Percentiles rank a stretch among this genome's conserved stretches.
Conservation (phyloP, 2,329 filamentous ascomycete genomes). For the Sclerotinia sclerotiorum region DNA sequence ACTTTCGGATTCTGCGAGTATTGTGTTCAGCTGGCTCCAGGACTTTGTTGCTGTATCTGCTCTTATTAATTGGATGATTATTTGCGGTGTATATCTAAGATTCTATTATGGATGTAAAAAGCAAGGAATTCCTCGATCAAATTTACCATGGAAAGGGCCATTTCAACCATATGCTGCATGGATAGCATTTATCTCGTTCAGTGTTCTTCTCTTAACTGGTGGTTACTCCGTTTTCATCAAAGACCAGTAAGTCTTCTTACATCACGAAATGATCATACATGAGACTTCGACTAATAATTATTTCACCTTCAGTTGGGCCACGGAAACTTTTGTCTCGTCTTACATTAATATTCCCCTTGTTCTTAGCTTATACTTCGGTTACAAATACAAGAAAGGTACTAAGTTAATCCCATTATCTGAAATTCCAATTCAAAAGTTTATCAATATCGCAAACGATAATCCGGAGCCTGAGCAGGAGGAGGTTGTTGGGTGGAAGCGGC, state of each 20-base stretch:
- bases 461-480: constrained; percentile 40
- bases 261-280: too few species aligned
- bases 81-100: constrained; percentile 59
- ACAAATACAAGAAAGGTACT: constrained; percentile 55
- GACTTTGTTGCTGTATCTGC: constrained; percentile 62
- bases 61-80: constrained; percentile 61
- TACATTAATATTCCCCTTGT: constrained; percentile 53
- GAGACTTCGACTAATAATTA: background rate
- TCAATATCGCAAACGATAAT: constrained; percentile 41
- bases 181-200: constrained; percentile 57
- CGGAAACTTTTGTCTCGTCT: constrained; percentile 58
- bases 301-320: constrained; percentile 46
- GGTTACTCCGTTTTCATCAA: constrained; percentile 64
- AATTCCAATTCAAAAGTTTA: constrained; percentile 43
- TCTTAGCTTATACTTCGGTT: constrained; percentile 47
- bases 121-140: constrained; percentile 52
- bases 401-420: constrained; percentile 44
- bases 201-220: constrained; percentile 67
- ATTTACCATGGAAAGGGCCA: constrained; percentile 54
- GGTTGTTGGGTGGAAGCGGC: constrained; percentile 34
- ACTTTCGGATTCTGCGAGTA: constrained; percentile 55
- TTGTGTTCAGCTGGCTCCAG: constrained; percentile 66
- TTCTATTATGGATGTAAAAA: constrained; percentile 54
- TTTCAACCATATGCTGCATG: constrained; percentile 59
- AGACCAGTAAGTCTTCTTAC: constrained; percentile 44